Evolutionary conservation across 2,329 filamentous ascomycete species (phyloP), one percentile per base, ranked within the genome.

Genomic region (Phialophora tarda): DNA sequence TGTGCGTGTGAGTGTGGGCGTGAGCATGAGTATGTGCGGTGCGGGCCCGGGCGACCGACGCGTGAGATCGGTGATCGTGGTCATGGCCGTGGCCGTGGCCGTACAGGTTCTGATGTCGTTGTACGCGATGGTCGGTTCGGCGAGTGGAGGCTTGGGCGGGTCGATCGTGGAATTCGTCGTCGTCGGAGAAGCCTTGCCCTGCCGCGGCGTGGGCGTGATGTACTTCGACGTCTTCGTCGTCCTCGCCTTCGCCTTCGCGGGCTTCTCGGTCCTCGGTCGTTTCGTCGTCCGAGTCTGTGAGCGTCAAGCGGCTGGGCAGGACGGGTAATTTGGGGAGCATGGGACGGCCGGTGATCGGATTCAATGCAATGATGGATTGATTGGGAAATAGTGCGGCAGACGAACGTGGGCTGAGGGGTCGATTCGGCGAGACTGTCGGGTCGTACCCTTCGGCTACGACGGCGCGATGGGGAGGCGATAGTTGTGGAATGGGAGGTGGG

Each of bases 211-310:
- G 48, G 24, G 48, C 6, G 48, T 51, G 21, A 17, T 48, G 62
- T 21, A 23, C 51, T n/a, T 44, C 17, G 30, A 21, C 23, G 26
- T 59, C 30, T 26, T 63, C 50, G 12, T 66, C 24, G 17, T 61
- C 66, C 5, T 63, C 50, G 21, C 58, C 62, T 3, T 63, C 57
- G 7, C 32, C 41, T n/a, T 76, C 76, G 26, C 77, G 78, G 50
- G 81, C 71, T 28, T 68, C 67, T 30, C 54, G 68, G 4, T 61
- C 71, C 8, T 63, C 53, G 17, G 3, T 21, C 56, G 24, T 71
- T 14, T 71, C 73, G 21, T 78, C 79, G 41, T 80, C 79, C 2
- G 74, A 78, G 58, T 78, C 76, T 30, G 78, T 77, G 14, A 76
- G 74, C n/a, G 75, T 69, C 24, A 78, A 66, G 17, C 75, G 68